Evolutionary conservation across 192 early-diverging fungal species (phyloP), one percentile per base, ranked within the genome.

Genomic region (Dissophora globulifera): DNA sequence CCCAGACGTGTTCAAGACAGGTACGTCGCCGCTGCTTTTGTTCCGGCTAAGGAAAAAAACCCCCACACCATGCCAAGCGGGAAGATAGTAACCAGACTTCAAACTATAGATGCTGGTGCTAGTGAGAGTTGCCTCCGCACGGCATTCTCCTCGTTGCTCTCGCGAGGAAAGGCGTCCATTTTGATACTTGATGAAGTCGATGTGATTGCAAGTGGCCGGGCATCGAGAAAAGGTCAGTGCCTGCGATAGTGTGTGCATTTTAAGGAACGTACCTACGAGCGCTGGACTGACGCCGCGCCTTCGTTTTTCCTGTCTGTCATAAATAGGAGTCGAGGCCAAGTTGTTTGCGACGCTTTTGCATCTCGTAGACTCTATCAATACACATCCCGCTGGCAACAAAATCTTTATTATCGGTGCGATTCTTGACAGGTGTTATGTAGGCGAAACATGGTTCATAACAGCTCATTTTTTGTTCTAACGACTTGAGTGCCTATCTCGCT

Each of bases 161-260:
- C 58, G 3, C 53, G 53, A 7, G 30, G 79, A 20, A 64, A 31
- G 26, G 50, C 71, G 3, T 87, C 85, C 2, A 72, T 87, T n/a
- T 22, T 88, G 11, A 79, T 88, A 32, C 22, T 88, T 5, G 86
- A 88, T 46, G 86, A 88, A 62, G 67, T 85, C 15, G 86, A 88
- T 62, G 83, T 88, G 52, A 72, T 88, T 46, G 69, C 84, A 23
- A 68, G 81, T 8, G 45, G 54, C 15, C 38, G 60, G n/a, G 50
- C 71, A 4, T 67, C 58, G 17, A 75, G 80, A 46, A 81, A 79
- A 68, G 69, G 67, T 63, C 38, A 30, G 67, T 32, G 62, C 56
- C 23, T n/a, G 33, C 32, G 35, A 17, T 58, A 38, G 5, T 11
- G 7, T 9, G 35, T 27, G 15, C 35, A 15, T 12, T 32, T 47